These are phyloP conservation scores for Kandelia obovata DNA, from an alignment of 345 rosid genomes.

Conservation along the genomic window DNA sequence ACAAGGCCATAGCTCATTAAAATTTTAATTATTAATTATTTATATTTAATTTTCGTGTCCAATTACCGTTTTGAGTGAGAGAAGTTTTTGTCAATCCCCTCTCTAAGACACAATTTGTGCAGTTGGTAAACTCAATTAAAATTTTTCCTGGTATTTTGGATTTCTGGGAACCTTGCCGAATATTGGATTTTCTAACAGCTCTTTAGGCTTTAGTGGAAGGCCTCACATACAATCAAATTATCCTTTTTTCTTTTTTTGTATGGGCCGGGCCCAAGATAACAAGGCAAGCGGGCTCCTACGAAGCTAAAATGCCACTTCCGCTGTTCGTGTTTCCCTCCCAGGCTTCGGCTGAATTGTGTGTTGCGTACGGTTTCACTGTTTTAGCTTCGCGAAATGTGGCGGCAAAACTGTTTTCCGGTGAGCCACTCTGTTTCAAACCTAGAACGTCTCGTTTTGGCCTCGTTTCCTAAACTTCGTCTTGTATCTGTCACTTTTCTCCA, in stretches of 20 bases:
- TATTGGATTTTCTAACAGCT: conserved; percentile 59
- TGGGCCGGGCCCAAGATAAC: neutral
- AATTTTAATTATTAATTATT: too few species aligned
- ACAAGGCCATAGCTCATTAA: too few species aligned
- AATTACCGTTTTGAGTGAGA: too few species aligned
- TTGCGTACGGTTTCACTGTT: neutral
- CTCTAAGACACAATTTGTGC: neutral
- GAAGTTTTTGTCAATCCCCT: neutral
- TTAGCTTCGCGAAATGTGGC: conserved; percentile 41
- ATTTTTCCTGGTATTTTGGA: conserved; percentile 11
- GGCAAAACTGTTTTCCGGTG: conserved; percentile 45
- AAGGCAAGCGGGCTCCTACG: too few species aligned
- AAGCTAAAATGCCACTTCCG: too few species aligned
- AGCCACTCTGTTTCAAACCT: neutral
- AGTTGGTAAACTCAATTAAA: neutral
- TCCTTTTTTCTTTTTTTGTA: too few species aligned
- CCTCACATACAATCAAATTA: conserved; percentile 24
- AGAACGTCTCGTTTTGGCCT: neutral
- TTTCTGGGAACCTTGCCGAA: conserved; percentile 44
- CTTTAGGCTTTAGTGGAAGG: conserved; percentile 53
- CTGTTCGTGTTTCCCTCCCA: too few species aligned
- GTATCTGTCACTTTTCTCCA: conserved; percentile 11
- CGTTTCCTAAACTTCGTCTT: neutral
- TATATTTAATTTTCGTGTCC: too few species aligned
- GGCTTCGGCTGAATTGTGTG: neutral